Conservation (phyloP, 192 early-diverging fungal species). For the Phlyctochytrium planicorne region DNA sequence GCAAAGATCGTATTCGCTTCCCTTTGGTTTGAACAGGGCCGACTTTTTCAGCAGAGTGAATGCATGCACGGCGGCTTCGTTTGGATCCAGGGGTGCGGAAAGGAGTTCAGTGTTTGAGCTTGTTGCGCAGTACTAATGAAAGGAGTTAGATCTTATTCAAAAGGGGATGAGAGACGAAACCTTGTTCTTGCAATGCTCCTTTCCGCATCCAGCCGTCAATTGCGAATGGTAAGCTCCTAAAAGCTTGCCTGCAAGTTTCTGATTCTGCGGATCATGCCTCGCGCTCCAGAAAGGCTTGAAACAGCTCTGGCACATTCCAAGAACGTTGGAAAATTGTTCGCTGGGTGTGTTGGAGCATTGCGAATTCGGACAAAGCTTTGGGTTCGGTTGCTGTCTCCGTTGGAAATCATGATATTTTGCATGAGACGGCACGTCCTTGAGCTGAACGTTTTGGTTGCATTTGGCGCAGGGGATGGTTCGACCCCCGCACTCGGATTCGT, state of each 20-base stretch:
- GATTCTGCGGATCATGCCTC: slow-evolving; percentile 71
- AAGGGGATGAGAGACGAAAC: slow-evolving; percentile 18
- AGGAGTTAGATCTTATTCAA: slow-evolving; percentile 8
- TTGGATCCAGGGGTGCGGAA: slow-evolving; percentile 55
- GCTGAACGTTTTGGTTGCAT: slow-evolving; percentile 66
- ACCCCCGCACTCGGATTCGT: slow-evolving; percentile 84
- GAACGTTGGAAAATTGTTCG: slow-evolving; percentile 45
- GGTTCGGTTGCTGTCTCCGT: slow-evolving; percentile 62
- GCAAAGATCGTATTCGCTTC: slow-evolving; percentile 55
- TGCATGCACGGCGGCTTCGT: slow-evolving; percentile 57
- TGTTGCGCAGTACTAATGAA: slow-evolving; percentile 35
- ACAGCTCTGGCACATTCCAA: slow-evolving; percentile 73
- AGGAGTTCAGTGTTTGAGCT: slow-evolving; percentile 3
- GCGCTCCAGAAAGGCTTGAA: slow-evolving; percentile 81
- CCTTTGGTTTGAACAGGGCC: slow-evolving; percentile 21
- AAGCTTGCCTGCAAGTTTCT: slow-evolving; percentile 71
- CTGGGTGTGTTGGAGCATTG: slow-evolving; percentile 63
- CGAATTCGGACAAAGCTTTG: slow-evolving; percentile 70
- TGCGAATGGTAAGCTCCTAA: slow-evolving; percentile 72
- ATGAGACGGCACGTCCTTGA: slow-evolving; percentile 81
- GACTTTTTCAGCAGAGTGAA: slow-evolving; percentile 47
- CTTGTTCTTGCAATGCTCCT: slow-evolving; percentile 63
- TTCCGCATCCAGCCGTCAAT: slow-evolving; percentile 75
- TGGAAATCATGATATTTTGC: slow-evolving; percentile 35
- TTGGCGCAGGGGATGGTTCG: slow-evolving; percentile 80